Conservation (phyloP, 1,139 yeast genomes). For the Tardiomyces blankii region DNA sequence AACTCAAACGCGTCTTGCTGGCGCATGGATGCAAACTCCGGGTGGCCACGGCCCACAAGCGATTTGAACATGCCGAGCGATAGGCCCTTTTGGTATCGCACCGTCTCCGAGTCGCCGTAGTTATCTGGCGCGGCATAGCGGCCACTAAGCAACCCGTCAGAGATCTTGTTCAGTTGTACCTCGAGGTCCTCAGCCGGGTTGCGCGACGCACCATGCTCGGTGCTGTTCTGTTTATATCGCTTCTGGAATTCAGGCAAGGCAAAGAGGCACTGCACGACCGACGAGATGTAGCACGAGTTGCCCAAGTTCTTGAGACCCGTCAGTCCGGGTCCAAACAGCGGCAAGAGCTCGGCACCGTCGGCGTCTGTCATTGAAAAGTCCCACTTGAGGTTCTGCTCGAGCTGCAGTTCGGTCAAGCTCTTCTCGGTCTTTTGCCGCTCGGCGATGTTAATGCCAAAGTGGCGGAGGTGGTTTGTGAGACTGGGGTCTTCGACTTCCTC, state of each 20-base stretch:
- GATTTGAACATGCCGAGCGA: constrained; percentile 67
- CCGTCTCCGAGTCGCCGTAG: constrained; percentile 16
- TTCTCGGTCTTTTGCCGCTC: constrained; percentile 62
- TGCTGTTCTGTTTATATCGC: constrained; percentile 16
- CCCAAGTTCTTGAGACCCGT: constrained; percentile 87
- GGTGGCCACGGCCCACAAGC: constrained; percentile 64
- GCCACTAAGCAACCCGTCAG: constrained; percentile 72
- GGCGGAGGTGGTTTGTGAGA: constrained; percentile 37
- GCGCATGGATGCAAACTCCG: constrained; percentile 73
- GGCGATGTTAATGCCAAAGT: constrained; percentile 61
- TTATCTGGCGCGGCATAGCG: constrained; percentile 49
- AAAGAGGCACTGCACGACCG: constrained; percentile 67
- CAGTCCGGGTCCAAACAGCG: constrained; percentile 56
- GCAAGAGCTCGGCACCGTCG: constrained; percentile 52
- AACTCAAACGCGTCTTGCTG: constrained; percentile 97
- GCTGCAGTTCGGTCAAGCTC: constrained; percentile 74
- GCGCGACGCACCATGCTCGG: constrained; percentile 12
- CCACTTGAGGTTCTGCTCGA: constrained; percentile 91
- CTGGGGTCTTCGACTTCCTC: constrained; percentile 78
- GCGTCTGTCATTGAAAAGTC: constrained; percentile 74
- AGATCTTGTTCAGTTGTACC: constrained; percentile 65
- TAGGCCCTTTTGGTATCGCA: constrained; percentile 61
- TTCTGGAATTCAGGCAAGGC: constrained; percentile 27
- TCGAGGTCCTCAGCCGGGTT: constrained; percentile 57
- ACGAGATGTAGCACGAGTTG: constrained; percentile 82